Percentiles rank a stretch among this genome's conserved stretches.
phyloP scores from a whole-genome alignment of 2,329 filamentous ascomycete genomes.

The Emmonsiellopsis sp. region DNA sequence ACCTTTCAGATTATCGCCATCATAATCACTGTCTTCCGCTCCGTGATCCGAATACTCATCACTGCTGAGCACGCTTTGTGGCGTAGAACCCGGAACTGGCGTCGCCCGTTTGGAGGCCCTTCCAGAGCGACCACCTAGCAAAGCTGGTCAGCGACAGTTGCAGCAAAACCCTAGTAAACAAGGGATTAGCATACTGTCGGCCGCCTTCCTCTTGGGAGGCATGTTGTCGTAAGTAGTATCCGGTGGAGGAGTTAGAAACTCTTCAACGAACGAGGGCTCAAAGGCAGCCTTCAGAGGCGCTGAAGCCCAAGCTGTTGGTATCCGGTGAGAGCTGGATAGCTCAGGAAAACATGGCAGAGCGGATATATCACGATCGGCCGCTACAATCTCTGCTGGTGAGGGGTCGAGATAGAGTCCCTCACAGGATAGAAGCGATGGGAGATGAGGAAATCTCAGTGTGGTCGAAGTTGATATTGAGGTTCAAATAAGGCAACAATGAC shows the following conservation, averaged over 20 bases:
- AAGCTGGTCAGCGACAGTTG: slow-evolving; percentile 16
- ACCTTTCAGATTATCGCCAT: slow-evolving; percentile 38
- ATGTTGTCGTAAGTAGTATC: slow-evolving; percentile 33
- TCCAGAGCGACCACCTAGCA: slow-evolving; percentile 34
- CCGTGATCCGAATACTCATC: slow-evolving; percentile 51
- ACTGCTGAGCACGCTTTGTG: slow-evolving; percentile 41
- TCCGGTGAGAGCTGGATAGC: too few relatives aligned
- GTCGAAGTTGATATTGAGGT: too few relatives aligned
- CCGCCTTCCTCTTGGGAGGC: slow-evolving; percentile 64
- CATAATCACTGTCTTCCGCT: slow-evolving; percentile 40
- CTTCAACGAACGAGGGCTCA: neutral
- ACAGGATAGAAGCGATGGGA: too few relatives aligned
- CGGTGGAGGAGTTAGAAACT: neutral
- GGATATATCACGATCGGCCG: too few relatives aligned
- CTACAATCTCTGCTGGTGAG: too few relatives aligned
- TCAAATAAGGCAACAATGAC: too few relatives aligned
- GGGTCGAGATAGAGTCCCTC: too few relatives aligned
- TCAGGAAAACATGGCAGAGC: too few relatives aligned
- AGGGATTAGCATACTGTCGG: slow-evolving; percentile 35
- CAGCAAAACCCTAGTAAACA: slow-evolving; percentile 12
- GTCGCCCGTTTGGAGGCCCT: slow-evolving; percentile 42
- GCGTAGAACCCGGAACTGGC: slow-evolving; percentile 34
- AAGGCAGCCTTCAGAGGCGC: too few relatives aligned
- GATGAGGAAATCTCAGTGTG: too few relatives aligned
- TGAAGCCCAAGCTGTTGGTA: too few relatives aligned